phyloP scores from a whole-genome alignment of 495 filamentous ascomycete genomes.

The Friedmanniomyces endolithicus region DNA sequence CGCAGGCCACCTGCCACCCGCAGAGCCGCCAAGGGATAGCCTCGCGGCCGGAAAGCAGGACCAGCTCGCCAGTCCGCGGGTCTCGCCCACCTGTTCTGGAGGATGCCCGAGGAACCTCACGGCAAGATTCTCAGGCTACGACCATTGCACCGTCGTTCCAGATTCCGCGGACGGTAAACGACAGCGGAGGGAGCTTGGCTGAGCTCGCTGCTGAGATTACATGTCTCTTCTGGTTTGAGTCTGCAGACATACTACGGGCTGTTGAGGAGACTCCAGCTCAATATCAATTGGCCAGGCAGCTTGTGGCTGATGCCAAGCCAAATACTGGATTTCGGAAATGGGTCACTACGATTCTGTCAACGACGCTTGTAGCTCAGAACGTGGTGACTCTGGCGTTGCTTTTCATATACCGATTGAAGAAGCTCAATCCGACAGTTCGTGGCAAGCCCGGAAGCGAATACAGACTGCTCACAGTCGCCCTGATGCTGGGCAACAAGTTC shows the following conservation, averaged over 20 bases:
- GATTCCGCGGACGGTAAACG: conserved; percentile 23
- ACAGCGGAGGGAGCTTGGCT: conserved; percentile 22
- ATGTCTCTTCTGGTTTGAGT: conserved; percentile 97
- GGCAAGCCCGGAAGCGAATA: conserved; percentile 92
- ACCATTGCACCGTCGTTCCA: conserved; percentile 23
- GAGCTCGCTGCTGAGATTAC: conserved; percentile 54
- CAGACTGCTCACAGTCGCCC: conserved; percentile 82
- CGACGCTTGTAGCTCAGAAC: conserved; percentile 94
- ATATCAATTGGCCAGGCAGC: conserved; percentile 36
- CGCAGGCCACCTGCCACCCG: not conserved
- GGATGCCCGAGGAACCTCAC: not conserved
- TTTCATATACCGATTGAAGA: conserved; percentile 89
- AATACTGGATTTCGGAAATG: conserved; percentile 77
- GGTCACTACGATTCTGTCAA: conserved; percentile 80
- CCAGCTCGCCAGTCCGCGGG: conserved; percentile 1
- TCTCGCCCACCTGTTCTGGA: conserved; percentile 5
- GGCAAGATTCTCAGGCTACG: conserved; percentile 7
- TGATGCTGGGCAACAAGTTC: conserved; percentile 99
- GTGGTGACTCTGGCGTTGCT: conserved; percentile 83
- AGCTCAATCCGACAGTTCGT: conserved; percentile 70
- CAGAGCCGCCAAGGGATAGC: not conserved
- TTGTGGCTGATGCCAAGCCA: conserved; percentile 63
- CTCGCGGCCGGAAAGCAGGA: conserved; percentile 3
- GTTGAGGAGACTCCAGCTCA: conserved; percentile 53
- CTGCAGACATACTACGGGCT: conserved; percentile 56